Conservation (phyloP, 2,329 filamentous ascomycete species). For the Ambrosiella xylebori region DNA sequence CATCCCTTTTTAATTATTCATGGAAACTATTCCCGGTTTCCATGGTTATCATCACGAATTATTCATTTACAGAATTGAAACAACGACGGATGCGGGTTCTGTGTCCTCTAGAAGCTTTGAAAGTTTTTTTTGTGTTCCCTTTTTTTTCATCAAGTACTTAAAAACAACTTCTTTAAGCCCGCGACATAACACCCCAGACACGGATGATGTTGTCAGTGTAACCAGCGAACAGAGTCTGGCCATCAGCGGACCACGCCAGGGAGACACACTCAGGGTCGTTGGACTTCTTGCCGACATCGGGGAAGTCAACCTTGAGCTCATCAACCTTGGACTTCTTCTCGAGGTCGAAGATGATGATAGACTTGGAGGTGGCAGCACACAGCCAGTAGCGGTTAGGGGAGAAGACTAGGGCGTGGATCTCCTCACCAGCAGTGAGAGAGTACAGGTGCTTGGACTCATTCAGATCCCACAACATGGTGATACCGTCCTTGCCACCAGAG, state of each 20-base stretch:
- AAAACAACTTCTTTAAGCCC: slow-evolving; percentile 41
- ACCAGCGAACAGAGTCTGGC: slow-evolving; percentile 97
- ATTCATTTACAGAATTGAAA: slow-evolving; percentile 9
- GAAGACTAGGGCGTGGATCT: slow-evolving; percentile 99
- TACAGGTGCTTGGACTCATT: slow-evolving; percentile 99
- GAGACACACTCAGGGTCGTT: slow-evolving; percentile 95
- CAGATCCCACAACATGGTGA: slow-evolving; percentile 99
- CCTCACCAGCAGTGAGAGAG: slow-evolving; percentile 93
- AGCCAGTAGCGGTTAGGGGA: slow-evolving; percentile 99
- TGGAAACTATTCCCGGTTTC: neutral
- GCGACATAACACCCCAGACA: slow-evolving; percentile 94
- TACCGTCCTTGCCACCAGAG: slow-evolving; percentile 98
- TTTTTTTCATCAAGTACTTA: slow-evolving; percentile 14
- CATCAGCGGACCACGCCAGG: slow-evolving; percentile 94
- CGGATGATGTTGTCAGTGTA: slow-evolving; percentile 99
- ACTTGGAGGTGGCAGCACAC: slow-evolving; percentile 89
- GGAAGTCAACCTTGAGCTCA: slow-evolving; percentile 93
- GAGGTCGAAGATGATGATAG: slow-evolving; percentile 99
- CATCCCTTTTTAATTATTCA: neutral
- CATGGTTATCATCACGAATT: slow-evolving; percentile 9
- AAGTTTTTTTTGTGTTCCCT: slow-evolving; percentile 15
- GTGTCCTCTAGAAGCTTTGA: slow-evolving; percentile 13
- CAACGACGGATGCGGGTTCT: slow-evolving; percentile 9
- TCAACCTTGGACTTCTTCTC: slow-evolving; percentile 99
- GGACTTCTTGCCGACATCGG: slow-evolving; percentile 94